Evolutionary conservation across 2,329 filamentous ascomycete genomes (phyloP), one percentile per base, ranked within the genome.

Genomic region (Colletotrichum sp.): DNA sequence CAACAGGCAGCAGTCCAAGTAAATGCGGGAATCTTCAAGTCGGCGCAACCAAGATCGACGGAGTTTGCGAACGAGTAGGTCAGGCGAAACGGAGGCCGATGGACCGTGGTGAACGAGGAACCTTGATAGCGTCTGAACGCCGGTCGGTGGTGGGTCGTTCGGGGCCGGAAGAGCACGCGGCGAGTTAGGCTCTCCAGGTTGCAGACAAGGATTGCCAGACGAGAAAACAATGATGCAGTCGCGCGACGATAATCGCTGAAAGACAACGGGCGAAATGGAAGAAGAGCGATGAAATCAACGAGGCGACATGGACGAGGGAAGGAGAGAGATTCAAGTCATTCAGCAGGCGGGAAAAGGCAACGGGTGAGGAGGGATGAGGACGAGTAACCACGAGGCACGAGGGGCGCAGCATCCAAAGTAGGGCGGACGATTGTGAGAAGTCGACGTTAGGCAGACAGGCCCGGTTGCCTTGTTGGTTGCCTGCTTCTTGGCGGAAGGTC

Each of bases 121-220:
- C 29, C 27, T 61, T 59, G 49, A 34, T 52, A 34, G 30, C 27
- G 57, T 69, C 52, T 34, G 73, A 49, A 32, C 52, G 49, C 65
- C 70, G 71, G 70, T 69, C 74, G 70, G 74, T 39, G 55, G 74
- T 76, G 74, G 74, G 74, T 73, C 70, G 59, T 61, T 76, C 70
- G 74, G 74, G 49, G 36, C 59, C 70, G 70, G 61, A 68, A 61
- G 19, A 59, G 44, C 25, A 69, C 65, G 65, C 30, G 52, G 59
- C 69, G 73, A 62, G 2, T 59, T 49, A 52, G 36, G 66, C 52
- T 22, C 52, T 49, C 36, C 59, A 62, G 16, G 30, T 13, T 30
- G 16, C 15, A 68, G 57, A 69, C 70, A 73, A 64, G 63, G 69
- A 49, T 75, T 29, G 62, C 69, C 44, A 49, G 44, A 25, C 63